Percentiles rank a stretch among this genome's conserved stretches.
Evolutionary conservation across 257 asterid genomes (phyloP).

Genomic region (Nicotiana obtusifolia): DNA sequence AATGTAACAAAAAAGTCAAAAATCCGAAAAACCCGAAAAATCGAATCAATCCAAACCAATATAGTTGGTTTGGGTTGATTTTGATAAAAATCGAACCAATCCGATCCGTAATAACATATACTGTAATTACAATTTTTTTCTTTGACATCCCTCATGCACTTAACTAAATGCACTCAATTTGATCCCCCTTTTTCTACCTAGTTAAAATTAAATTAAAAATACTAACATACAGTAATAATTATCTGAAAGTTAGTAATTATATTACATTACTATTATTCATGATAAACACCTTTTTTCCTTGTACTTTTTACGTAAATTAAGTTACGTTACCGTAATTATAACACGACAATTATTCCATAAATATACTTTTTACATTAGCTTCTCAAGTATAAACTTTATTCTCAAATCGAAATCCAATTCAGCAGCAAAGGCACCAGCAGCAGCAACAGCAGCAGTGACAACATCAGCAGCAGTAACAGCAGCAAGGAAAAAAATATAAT

Average conservation of each 20-base stretch:
- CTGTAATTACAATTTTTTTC: neutral
- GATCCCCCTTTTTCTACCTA: neutral
- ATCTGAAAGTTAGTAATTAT: neutral
- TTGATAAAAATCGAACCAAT: no score
- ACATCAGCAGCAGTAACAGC: no score
- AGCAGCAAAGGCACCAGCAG: no score
- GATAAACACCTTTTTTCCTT: neutral
- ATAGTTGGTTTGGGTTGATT: no score
- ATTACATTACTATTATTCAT: neutral
- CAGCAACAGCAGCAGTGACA: no score
- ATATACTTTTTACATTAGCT: neutral
- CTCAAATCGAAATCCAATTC: neutral
- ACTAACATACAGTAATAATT: neutral
- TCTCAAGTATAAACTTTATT: neutral
- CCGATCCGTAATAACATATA: neutral
- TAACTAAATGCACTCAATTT: neutral
- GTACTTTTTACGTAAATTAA: neutral
- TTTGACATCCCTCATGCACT: slow-evolving; percentile 4
- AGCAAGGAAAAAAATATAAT: no score
- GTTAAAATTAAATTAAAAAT: neutral
- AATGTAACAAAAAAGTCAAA: no score
- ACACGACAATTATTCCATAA: neutral
- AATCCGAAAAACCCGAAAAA: no score
- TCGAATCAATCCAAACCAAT: no score
- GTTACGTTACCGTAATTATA: neutral